Evolutionary conservation across 495 filamentous ascomycete species (phyloP), one percentile per base, ranked within the genome.

Genomic region (Tuber microsphaerosporum): DNA sequence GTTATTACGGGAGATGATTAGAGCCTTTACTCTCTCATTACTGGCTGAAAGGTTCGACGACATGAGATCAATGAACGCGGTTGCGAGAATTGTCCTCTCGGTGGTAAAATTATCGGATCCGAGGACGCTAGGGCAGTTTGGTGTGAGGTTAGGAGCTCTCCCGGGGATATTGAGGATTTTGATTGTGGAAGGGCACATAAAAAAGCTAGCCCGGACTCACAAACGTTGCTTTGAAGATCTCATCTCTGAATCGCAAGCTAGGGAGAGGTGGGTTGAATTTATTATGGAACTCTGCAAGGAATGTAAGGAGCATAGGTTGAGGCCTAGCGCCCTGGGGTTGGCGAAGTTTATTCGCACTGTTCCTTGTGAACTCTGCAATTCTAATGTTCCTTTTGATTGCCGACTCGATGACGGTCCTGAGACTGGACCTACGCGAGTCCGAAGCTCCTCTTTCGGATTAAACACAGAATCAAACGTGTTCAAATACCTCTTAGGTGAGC

Each of bases 61-160:
- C 39, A 6, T 41, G 39, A 41, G 39, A 41, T 41, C 39, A 0
- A 39, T 1, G 39, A 41, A 3, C 5, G 39, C 39, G 5, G 4
- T 41, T 41, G 39, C 39, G 39, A 41, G 4, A 41, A 41, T 41
- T 41, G 39, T 6, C 39, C 42, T 76, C 51, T 69, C 69, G 0
- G 37, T 69, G 2, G 69, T 77, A 44, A 69, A 56, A 4, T 0
- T 77, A 20, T 72, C 76, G 1, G 69, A 72, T 26, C 76, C 74
- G 39, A 41, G 10, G 2, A 19, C 69, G 12, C 70, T 69, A 3
- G 70, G 9, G 6, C 42, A 69, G 0, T n/a, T 77, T 72, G 48
- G 74, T 0, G 69, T 45, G 37, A 76, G 10, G 44, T 31, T 77
- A 17, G 76, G 74, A 34, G 76, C 39, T 41, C 39, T 41, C 39